Evolutionary conservation across 2,329 filamentous ascomycete species (phyloP).

Genomic region (Ophiocordyceps camponoti-saundersi): DNA sequence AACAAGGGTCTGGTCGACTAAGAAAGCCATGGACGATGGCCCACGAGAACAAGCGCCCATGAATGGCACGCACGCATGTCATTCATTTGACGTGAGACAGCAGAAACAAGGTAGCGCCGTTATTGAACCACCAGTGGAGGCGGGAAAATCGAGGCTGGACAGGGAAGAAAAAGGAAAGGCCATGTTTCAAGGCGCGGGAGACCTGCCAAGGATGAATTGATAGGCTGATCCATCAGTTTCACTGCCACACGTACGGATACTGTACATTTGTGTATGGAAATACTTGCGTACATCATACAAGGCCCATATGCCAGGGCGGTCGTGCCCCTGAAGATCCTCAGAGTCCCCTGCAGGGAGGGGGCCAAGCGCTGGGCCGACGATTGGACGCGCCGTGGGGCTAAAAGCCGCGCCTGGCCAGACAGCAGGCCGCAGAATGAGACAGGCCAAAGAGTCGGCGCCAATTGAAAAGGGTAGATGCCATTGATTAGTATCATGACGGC

Average conservation of each 20-base stretch:
- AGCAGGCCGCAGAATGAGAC: too few relatives aligned
- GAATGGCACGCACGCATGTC: conserved; percentile 4
- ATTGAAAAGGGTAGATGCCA: too few relatives aligned
- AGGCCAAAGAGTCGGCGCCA: too few relatives aligned
- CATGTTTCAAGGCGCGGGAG: conserved; percentile 4
- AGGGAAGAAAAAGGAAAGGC: not conserved
- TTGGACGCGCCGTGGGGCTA: not conserved
- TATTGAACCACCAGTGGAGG: too few relatives aligned
- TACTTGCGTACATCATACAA: not conserved
- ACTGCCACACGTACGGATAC: conserved; percentile 3
- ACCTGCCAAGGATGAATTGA: conserved; percentile 2
- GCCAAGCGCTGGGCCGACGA: not conserved
- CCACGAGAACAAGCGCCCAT: not conserved
- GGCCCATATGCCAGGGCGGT: not conserved
- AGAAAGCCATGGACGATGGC: not conserved
- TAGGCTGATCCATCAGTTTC: conserved; percentile 5
- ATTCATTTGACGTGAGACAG: not conserved
- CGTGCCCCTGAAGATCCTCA: not conserved
- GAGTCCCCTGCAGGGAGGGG: not conserved
- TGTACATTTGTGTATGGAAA: not conserved
- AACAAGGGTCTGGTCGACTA: conserved; percentile 1
- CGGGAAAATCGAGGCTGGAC: not conserved
- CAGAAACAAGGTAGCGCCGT: not conserved
- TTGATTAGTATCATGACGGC: too few relatives aligned
- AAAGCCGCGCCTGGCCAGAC: too few relatives aligned